Conservation (phyloP, 2,329 filamentous ascomycete genomes). For the Alternaria ventricosa region DNA sequence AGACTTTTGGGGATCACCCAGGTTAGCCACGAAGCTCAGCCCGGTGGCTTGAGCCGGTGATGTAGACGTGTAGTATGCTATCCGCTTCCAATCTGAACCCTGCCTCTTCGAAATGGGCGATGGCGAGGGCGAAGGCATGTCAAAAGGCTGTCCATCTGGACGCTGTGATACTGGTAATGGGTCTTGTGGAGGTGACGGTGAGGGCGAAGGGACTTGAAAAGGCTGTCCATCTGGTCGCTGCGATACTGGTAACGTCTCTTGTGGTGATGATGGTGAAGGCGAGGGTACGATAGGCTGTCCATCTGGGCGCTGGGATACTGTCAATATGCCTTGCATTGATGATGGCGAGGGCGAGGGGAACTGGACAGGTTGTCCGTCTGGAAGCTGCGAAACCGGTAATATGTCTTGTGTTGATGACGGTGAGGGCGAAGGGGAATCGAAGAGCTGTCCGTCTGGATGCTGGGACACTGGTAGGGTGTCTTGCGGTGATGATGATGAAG, state of each 20-base stretch:
- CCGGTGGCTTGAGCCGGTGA: constrained; percentile 54
- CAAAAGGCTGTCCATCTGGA: not conserved
- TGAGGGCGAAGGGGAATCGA: not conserved
- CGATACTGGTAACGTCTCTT: not conserved
- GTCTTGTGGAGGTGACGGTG: not conserved
- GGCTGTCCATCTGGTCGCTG: not conserved
- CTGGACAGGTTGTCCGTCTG: not conserved
- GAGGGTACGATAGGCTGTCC: not conserved
- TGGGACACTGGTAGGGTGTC: not conserved
- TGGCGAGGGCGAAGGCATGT: not conserved
- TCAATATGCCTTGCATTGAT: not conserved
- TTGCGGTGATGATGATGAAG: not conserved
- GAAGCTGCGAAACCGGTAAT: not conserved
- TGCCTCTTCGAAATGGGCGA: not conserved
- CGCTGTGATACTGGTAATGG: not conserved
- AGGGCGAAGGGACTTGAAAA: not conserved
- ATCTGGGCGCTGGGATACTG: not conserved
- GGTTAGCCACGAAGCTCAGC: constrained; percentile 65
- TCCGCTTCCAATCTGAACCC: constrained; percentile 50
- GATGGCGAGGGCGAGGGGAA: not conserved
- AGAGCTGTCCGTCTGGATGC: not conserved
- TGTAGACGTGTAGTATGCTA: constrained; percentile 57
- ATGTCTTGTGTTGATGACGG: not conserved
- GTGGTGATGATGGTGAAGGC: not conserved
- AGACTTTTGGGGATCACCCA: constrained; percentile 60